phyloP scores from a whole-genome alignment of 2,329 filamentous ascomycete species.

The Aspergillus sp. region DNA sequence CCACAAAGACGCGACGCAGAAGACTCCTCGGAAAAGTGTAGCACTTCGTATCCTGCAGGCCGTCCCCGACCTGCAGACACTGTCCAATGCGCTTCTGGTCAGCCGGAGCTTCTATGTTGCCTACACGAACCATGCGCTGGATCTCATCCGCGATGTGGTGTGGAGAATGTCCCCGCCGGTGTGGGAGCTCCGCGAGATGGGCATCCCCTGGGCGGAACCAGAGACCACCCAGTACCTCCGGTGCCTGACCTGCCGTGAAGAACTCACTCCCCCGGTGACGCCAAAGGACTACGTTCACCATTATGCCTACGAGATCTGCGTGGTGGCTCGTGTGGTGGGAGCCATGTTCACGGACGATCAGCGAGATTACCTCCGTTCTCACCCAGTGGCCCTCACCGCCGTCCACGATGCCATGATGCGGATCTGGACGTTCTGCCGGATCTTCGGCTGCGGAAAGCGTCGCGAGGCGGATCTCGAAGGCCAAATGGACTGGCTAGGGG shows the following conservation, averaged over 20 bases:
- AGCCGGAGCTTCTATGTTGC: neutral
- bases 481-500: neutral
- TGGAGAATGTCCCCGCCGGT: neutral
- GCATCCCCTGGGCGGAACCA: neutral
- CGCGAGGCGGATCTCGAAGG: neutral
- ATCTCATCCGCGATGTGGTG: neutral
- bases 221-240: neutral
- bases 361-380: neutral
- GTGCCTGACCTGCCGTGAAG: neutral
- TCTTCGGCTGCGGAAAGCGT: neutral
- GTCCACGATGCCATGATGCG: neutral
- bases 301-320: neutral
- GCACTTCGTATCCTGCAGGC: neutral
- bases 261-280: neutral
- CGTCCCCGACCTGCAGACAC: neutral
- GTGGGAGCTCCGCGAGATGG: conserved; percentile 2
- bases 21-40: neutral
- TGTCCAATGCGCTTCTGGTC: neutral
- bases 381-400: neutral
- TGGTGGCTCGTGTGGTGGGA: neutral
- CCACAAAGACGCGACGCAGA: too few relatives aligned
- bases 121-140: neutral
- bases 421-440: conserved; percentile 4
- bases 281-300: neutral
- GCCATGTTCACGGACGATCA: neutral